phyloP scores from a whole-genome alignment of 148 eudicot species.

The Vaccinium corymbosum region DNA sequence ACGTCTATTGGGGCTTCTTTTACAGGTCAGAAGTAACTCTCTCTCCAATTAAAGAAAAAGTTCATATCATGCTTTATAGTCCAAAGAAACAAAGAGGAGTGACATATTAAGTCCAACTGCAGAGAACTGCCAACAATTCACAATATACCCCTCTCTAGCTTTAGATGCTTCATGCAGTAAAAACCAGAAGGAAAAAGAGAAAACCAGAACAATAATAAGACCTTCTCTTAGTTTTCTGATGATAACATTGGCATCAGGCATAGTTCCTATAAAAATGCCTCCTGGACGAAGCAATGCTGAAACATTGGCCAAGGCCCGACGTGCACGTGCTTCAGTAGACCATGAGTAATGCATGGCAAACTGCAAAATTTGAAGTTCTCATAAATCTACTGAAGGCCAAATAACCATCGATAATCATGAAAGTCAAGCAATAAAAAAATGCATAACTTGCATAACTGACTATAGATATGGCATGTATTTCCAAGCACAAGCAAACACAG shows the following conservation, averaged over 20 bases:
- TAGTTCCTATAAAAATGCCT: slow-evolving; percentile 92
- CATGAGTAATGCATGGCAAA: slow-evolving; percentile 99
- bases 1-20: neutral
- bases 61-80: neutral
- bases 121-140: neutral
- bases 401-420: neutral
- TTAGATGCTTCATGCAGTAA: neutral
- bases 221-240: slow-evolving; percentile 92
- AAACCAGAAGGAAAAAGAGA: neutral
- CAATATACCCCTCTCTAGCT: neutral
- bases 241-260: slow-evolving; percentile 99
- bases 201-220: slow-evolving; percentile 16
- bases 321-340: slow-evolving; percentile 99
- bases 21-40: neutral
- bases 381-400: neutral
- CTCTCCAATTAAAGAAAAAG: neutral
- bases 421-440: neutral
- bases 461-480: neutral
- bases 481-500: slow-evolving; percentile 2
- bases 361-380: slow-evolving; percentile 41
- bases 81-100: neutral
- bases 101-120: neutral
- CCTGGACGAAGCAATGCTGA: slow-evolving; percentile 97
- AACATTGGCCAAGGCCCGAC: slow-evolving; percentile 92
- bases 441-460: slow-evolving; percentile 9